These are phyloP conservation scores for Sarocladium kiliense DNA, from an alignment of 2,329 filamentous ascomycete genomes.

Conservation along the genomic window DNA sequence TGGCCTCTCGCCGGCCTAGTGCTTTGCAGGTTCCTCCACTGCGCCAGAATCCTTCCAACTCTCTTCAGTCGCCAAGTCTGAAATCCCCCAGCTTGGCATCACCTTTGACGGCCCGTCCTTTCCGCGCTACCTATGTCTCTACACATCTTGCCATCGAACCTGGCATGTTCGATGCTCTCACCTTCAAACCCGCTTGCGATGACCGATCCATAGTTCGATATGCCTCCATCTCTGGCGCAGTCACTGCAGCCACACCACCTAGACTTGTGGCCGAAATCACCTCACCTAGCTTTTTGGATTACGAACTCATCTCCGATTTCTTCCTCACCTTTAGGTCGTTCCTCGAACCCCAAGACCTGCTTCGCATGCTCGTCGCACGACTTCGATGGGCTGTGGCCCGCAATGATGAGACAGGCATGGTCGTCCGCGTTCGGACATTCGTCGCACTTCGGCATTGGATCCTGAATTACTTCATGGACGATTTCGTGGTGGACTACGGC, in stretches of 20 bases:
- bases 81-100: conserved; percentile 24
- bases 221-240: conserved; percentile 62
- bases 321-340: conserved; percentile 94
- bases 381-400: conserved; percentile 81
- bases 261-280: conserved; percentile 95
- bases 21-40: conserved; percentile 32
- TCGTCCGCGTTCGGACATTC: conserved; percentile 94
- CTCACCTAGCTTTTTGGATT: conserved; percentile 91
- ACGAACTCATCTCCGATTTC: conserved; percentile 95
- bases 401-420: conserved; percentile 77
- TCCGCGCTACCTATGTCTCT: conserved; percentile 43
- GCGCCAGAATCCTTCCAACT: conserved; percentile 18
- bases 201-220: conserved; percentile 80
- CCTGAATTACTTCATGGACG: conserved; percentile 93
- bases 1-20: conserved; percentile 29
- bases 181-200: conserved; percentile 73
- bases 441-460: conserved; percentile 97
- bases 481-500: conserved; percentile 74
- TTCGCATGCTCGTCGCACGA: conserved; percentile 79
- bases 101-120: conserved; percentile 33
- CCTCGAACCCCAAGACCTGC: conserved; percentile 67
- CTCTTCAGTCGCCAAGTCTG: neutral
- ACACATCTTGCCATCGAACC: conserved; percentile 56
- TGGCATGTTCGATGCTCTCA: conserved; percentile 76
- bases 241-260: conserved; percentile 84